Conservation (phyloP, 768 basidiomycete species). For the Neoboletus subvelutipes region DNA sequence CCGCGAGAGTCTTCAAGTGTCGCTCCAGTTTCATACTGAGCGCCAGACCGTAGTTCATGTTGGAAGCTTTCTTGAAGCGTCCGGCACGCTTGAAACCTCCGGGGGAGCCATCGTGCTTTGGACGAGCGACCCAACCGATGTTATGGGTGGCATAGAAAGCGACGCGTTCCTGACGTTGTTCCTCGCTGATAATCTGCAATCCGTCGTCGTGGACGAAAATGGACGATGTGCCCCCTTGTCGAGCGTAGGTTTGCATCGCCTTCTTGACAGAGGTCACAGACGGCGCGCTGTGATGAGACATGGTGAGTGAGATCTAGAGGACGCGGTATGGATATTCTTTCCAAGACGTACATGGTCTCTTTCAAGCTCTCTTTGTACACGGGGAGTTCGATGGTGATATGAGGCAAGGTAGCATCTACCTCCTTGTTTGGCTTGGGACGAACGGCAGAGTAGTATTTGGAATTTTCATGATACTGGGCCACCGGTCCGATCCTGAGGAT, state of each 20-base stretch:
- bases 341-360: conserved; percentile 66
- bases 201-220: conserved; percentile 66
- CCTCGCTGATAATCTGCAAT: conserved; percentile 47
- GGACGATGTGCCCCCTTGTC: conserved; percentile 58
- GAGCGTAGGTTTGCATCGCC: conserved; percentile 65
- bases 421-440: conserved; percentile 58
- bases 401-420: conserved; percentile 64
- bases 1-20: conserved; percentile 46
- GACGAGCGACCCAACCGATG: conserved; percentile 62
- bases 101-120: conserved; percentile 39
- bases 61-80: conserved; percentile 91
- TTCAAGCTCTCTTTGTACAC: conserved; percentile 85
- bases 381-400: conserved; percentile 79
- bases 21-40: conserved; percentile 39
- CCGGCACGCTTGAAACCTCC: conserved; percentile 48
- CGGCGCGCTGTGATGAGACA: conserved; percentile 48
- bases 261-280: conserved; percentile 70
- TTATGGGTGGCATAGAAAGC: conserved; percentile 55
- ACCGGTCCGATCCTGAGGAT: conserved; percentile 69
- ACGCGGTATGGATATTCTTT: background rate
- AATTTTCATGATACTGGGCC: conserved; percentile 82
- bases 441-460: conserved; percentile 75
- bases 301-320: background rate
- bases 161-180: conserved; percentile 47
- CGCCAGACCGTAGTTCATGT: conserved; percentile 79